phyloP scores from a whole-genome alignment of 441 rosid species.

The Manihot esculenta region DNA sequence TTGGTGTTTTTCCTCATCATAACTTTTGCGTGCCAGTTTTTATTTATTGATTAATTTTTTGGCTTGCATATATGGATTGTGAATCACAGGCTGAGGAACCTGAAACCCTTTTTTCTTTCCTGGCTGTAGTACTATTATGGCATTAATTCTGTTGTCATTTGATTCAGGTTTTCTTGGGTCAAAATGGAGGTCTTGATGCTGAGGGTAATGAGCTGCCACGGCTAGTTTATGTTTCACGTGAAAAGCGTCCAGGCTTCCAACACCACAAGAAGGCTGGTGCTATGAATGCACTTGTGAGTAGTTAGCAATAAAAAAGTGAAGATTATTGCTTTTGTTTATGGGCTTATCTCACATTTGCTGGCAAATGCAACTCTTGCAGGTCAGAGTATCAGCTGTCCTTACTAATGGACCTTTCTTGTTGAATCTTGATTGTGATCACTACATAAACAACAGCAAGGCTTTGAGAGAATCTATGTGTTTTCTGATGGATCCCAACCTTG shows the following conservation, averaged over 20 bases:
- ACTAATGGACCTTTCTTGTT: conserved; percentile 97
- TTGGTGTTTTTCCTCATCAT: neutral
- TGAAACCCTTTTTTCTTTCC: neutral
- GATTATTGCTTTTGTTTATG: conserved; percentile 7
- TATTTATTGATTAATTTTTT: too few relatives aligned
- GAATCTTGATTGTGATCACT: conserved; percentile 99
- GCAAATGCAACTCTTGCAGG: conserved; percentile 43
- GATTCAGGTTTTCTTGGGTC: conserved; percentile 93
- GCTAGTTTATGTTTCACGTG: conserved; percentile 97
- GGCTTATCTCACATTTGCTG: conserved; percentile 23
- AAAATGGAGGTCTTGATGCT: conserved; percentile 93
- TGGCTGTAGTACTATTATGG: neutral
- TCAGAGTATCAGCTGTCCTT: conserved; percentile 96
- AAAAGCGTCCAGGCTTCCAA: conserved; percentile 96
- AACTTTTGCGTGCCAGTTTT: neutral
- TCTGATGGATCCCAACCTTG: conserved; percentile 97
- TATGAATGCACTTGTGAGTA: conserved; percentile 91
- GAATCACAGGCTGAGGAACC: conserved; percentile 10
- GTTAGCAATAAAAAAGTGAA: conserved; percentile 14
- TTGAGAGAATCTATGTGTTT: conserved; percentile 98
- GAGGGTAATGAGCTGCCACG: conserved; percentile 98
- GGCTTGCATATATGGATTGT: conserved; percentile 4
- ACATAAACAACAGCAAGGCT: conserved; percentile 97
- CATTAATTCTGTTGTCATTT: conserved; percentile 8
- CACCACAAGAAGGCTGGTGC: conserved; percentile 99